These are phyloP conservation scores for Suhomyces bokatorum DNA, from an alignment of 1,139 yeast genomes.

Conservation along the genomic window DNA sequence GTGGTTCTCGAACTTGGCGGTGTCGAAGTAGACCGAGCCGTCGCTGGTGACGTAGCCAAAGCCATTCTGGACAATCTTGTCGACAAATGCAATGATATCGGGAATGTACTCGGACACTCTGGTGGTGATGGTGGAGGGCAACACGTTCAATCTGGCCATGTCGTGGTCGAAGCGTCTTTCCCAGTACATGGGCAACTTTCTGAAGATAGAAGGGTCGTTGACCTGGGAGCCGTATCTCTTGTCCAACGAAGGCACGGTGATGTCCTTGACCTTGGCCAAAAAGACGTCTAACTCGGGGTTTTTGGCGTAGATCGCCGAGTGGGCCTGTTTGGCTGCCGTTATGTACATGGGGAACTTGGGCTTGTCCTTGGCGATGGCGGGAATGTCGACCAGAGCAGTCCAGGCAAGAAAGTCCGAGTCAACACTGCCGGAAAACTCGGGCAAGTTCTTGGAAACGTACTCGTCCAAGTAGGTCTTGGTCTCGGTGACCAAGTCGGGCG, in stretches of 20 bases:
- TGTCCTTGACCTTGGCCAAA: conserved; percentile 59
- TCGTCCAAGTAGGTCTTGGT: conserved; percentile 44
- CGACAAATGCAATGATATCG: conserved; percentile 79
- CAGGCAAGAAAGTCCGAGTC: conserved; percentile 51
- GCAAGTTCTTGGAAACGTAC: conserved; percentile 61
- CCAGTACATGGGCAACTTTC: conserved; percentile 85
- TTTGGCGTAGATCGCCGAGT: conserved; percentile 35
- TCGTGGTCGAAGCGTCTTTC: conserved; percentile 81
- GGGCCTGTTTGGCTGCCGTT: conserved; percentile 62
- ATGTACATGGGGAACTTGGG: conserved; percentile 89
- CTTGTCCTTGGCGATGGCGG: conserved; percentile 50
- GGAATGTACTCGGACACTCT: conserved; percentile 98
- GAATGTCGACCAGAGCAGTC: conserved; percentile 50
- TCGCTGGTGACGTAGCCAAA: conserved; percentile 80
- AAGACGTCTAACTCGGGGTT: conserved; percentile 32
- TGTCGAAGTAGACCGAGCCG: conserved; percentile 96
- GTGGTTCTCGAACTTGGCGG: conserved; percentile 71
- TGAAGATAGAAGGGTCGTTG: conserved; percentile 81
- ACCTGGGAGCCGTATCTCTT: conserved; percentile 69
- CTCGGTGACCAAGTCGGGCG: conserved; percentile 38
- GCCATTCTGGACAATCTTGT: conserved; percentile 71
- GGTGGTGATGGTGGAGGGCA: conserved; percentile 82
- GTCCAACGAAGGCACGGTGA: conserved; percentile 74
- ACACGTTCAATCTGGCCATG: conserved; percentile 81
- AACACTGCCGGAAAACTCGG: conserved; percentile 37